These are phyloP conservation scores for Ampelocalamus luodianensis DNA, from an alignment of 176 grass and related monocot genomes.

Conservation along the genomic window DNA sequence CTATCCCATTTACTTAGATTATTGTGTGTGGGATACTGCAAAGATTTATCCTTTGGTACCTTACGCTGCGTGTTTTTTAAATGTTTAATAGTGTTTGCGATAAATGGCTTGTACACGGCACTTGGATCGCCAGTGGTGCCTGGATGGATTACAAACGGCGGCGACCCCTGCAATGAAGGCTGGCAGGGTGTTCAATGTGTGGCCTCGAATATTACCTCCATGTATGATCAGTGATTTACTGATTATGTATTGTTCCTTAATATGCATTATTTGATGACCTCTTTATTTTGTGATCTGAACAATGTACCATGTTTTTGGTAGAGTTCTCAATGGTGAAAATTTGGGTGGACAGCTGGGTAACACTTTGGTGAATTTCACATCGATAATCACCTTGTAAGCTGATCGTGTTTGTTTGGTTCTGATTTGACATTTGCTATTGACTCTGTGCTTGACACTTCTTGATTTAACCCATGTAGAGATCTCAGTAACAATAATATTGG, in stretches of 20 bases:
- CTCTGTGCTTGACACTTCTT: slow-evolving; percentile 32
- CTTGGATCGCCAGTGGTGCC: slow-evolving; percentile 70
- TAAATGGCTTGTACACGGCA: slow-evolving; percentile 85
- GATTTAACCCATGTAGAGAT: slow-evolving; percentile 68
- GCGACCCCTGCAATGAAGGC: slow-evolving; percentile 76
- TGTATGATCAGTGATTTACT: slow-evolving; percentile 64
- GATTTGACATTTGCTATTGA: slow-evolving; percentile 15
- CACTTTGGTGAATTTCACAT: slow-evolving; percentile 77
- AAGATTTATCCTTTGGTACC: not conserved
- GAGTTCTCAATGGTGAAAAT: slow-evolving; percentile 73
- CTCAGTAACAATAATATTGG: slow-evolving; percentile 98
- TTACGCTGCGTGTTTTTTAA: not conserved
- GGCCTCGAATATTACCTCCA: slow-evolving; percentile 82
- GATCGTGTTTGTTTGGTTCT: slow-evolving; percentile 5
- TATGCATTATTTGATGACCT: not conserved
- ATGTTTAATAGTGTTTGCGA: slow-evolving; percentile 72
- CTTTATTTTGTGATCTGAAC: slow-evolving; percentile 32
- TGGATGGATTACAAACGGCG: slow-evolving; percentile 76
- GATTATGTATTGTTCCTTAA: slow-evolving; percentile 41
- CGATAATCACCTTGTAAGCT: slow-evolving; percentile 86
- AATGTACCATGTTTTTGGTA: slow-evolving; percentile 45
- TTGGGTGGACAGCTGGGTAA: slow-evolving; percentile 84
- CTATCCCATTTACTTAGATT: slow-evolving; percentile 5
- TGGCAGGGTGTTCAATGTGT: slow-evolving; percentile 92
- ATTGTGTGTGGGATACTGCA: not conserved